phyloP scores from a whole-genome alignment of 78 protist species.

The Dictyostelium discoideum region DNA sequence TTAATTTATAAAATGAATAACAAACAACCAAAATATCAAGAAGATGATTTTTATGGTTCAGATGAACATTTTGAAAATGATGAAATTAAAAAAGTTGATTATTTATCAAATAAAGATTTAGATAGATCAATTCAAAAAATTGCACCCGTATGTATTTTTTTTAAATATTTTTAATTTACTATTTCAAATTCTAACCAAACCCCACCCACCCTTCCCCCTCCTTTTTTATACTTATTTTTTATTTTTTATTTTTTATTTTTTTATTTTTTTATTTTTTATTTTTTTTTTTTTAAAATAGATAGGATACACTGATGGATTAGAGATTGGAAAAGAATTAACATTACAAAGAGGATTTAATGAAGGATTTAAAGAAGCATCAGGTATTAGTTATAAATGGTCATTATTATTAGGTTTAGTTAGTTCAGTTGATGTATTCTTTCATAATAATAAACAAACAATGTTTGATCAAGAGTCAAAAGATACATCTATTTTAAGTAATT shows the following conservation, averaged over 20 bases:
- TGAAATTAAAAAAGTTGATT: not conserved
- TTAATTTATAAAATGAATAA: not conserved
- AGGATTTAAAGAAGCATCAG: conserved; percentile 37
- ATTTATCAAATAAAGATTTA: conserved; percentile 43
- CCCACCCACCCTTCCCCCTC: not conserved
- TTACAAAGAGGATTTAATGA: conserved; percentile 72
- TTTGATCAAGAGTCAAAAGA: not conserved
- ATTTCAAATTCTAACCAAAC: not conserved
- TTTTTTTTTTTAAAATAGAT: not conserved
- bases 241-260: not conserved
- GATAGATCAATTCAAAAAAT: conserved; percentile 32
- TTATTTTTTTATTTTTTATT: not conserved
- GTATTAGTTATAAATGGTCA: conserved; percentile 51
- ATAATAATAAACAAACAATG: conserved; percentile 28
- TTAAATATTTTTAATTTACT: not conserved
- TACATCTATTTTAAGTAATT: conserved; percentile 1
- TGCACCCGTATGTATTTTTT: conserved; percentile 30
- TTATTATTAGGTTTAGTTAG: conserved; percentile 41
- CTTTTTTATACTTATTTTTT: not conserved
- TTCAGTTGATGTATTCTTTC: conserved; percentile 67
- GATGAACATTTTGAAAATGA: conserved; percentile 21
- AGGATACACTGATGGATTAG: conserved; percentile 73
- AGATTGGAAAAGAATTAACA: conserved; percentile 60
- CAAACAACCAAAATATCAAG: not conserved
- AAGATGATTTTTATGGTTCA: conserved; percentile 65